phyloP scores from a whole-genome alignment of 2,329 filamentous ascomycete species.

The Westerdykella ornata region DNA sequence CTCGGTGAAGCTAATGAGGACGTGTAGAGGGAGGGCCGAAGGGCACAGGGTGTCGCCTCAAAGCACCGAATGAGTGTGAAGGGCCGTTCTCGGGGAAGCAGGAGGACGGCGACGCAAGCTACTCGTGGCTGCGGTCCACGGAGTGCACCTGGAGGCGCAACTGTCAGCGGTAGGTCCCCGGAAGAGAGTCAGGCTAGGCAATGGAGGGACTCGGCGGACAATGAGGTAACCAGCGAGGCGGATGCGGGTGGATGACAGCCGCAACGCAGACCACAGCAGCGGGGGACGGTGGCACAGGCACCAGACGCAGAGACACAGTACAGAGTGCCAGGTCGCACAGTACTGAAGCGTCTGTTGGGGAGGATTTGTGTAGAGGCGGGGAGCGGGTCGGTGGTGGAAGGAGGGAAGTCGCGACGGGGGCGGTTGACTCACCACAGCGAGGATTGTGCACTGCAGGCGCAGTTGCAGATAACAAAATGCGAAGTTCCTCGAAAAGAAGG shows the following conservation, averaged over 20 bases:
- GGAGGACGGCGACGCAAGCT: background rate
- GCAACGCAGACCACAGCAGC: slow-evolving; percentile 23
- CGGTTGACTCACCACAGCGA: slow-evolving; percentile 31
- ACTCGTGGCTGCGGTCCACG: slow-evolving; percentile 25
- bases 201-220: slow-evolving; percentile 34
- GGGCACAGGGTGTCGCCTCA: slow-evolving; percentile 16
- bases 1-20: too few relatives aligned
- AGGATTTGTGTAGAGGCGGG: slow-evolving; percentile 11
- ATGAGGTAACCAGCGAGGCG: slow-evolving; percentile 23
- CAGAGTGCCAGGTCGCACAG: slow-evolving; percentile 22
- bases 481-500: slow-evolving; percentile 7
- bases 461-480: slow-evolving; percentile 3
- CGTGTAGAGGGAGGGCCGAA: slow-evolving; percentile 14
- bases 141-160: slow-evolving; percentile 13
- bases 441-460: slow-evolving; percentile 4
- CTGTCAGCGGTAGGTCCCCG: slow-evolving; percentile 26
- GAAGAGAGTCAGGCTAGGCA: slow-evolving; percentile 21
- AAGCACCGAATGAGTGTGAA: slow-evolving; percentile 13
- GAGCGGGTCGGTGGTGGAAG: slow-evolving; percentile 5
- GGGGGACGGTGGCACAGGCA: slow-evolving; percentile 27
- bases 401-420: slow-evolving; percentile 4
- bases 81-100: slow-evolving; percentile 16
- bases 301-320: slow-evolving; percentile 28
- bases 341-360: slow-evolving; percentile 19
- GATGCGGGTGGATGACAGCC: slow-evolving; percentile 30